Evolutionary conservation across 495 filamentous ascomycete species (phyloP), one percentile per base, ranked within the genome.

Genomic region (Pyronema omphalodes): DNA sequence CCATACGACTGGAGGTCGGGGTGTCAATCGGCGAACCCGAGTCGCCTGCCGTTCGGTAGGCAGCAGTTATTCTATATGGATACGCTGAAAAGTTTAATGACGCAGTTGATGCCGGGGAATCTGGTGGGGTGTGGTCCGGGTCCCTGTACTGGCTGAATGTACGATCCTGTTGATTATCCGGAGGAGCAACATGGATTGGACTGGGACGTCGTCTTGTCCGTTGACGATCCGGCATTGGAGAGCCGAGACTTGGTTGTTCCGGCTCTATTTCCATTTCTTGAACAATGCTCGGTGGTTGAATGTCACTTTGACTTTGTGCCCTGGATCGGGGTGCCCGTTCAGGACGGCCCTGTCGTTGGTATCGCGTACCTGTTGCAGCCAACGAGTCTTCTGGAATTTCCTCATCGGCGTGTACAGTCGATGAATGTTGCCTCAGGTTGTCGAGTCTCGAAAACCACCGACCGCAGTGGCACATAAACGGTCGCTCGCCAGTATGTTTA

Each of bases 381-480:
- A 96, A 74, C 7, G 93, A 96, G 67, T 93, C 86, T 12, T 77
- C 77, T 3, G 91, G 91, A 15, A 96, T 98, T 47, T 94, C 89
- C 65, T 96, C 93, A 68, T 96, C 94, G 43, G 93, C 83, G 63
- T 98, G 93, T 0, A 98, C 93, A 0, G 93, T 98, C 63, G 94
- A 93, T 12, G 91, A 93, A 70, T 98, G 91, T 61, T 98, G 91
- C 39, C 91, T 80, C 37, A 98, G 72, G 60, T 98, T 98, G 67
- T 98, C 91, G 37, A 98, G 76, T 36, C 91, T 79, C n/a, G 91
- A 98, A 67, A 98, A 98, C 60, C 88, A 78, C 39, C 91, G 80
- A 3, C 83, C 84, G 67, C 91, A 98, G 67, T 96, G 91, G 62
- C 91, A 98, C 67, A 94, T 86, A 61, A 96, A 98, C 0, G 91